Base-by-base conservation (phyloP, 768 basidiomycete species). In the Kwoniella dendrophila region DNA sequence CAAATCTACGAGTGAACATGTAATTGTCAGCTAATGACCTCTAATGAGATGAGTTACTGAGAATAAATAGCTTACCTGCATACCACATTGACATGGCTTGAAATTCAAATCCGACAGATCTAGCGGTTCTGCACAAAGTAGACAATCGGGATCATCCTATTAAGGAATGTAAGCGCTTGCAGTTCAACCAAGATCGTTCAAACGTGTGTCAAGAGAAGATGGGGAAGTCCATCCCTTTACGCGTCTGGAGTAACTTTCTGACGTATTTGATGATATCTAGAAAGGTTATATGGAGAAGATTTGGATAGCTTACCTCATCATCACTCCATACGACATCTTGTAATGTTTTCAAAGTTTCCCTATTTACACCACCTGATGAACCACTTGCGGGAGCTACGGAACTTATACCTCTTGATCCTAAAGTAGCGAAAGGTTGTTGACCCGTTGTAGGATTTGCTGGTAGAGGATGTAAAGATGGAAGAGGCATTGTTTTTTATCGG, bases 101-200 rank as follows among this genome's bases (percentile, higher is more conserved):
- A 99, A 99, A 82, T 95, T 95, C 80, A 97, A 86, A 85, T 99
- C 96, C 51, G 92, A 92, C 70, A 97, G 86, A 82, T 98, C 96
- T 89, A 99, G 92, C 82, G 96, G 93, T 77, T 98, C 95, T 44
- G 97, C 86, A 81, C 96, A 99, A 62, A 99, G 86, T 45, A 96
- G 92, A 82, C 96, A 99, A 74, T 98, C 96, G 65, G 90, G 90
- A 75, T 97, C 93, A 78, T 98, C 95, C 95, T 97, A 70, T 8
- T n/a, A n/a, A 45, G 20, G 41, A 10, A 8, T 10, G 20, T 43
- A 38, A 8, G 36, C 36, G 18, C 8, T 38, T 8, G 36, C 18
- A 38, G 8, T 8, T 8, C 36, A 18, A 38, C 36, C 36, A 18
- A 38, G 36, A 38, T 49, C 4, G 24, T 26, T n/a, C n/a, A 38